Conservation (phyloP, 2,329 filamentous ascomycete species). For the Trichophaea hybrida region DNA sequence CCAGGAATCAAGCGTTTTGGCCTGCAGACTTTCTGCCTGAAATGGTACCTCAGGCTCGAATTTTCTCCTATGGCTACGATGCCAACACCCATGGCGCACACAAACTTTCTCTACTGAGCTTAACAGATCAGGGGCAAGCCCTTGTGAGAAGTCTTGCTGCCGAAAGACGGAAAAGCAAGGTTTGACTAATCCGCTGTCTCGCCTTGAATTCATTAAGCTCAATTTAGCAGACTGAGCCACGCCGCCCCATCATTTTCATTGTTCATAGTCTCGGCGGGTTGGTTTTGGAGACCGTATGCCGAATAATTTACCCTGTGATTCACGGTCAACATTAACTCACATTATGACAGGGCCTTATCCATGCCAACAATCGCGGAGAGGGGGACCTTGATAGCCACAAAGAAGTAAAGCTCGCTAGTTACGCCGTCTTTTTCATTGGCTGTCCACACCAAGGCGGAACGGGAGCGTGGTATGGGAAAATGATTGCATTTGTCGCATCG, state of each 20-base stretch:
- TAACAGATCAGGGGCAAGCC: not conserved
- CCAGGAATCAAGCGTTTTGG: slow-evolving; percentile 24
- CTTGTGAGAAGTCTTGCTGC: not conserved
- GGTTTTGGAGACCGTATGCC: slow-evolving; percentile 7
- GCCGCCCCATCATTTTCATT: slow-evolving; percentile 8
- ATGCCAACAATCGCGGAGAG: not conserved
- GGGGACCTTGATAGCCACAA: not conserved
- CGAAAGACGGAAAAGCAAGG: not conserved
- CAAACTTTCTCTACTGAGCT: not conserved
- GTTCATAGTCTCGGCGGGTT: slow-evolving; percentile 8
- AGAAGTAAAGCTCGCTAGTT: slow-evolving; percentile 1
- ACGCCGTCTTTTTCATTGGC: slow-evolving; percentile 9
- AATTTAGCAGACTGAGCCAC: not conserved
- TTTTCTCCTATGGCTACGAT: slow-evolving; percentile 31
- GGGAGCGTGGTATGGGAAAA: not conserved
- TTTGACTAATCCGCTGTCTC: not conserved
- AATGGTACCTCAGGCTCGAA: slow-evolving; percentile 28
- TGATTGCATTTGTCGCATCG: not conserved
- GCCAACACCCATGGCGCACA: slow-evolving; percentile 24
- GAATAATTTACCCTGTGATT: not conserved
- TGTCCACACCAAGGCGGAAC: slow-evolving; percentile 3
- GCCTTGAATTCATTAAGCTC: not conserved
- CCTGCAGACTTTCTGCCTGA: slow-evolving; percentile 28
- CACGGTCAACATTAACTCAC: not conserved
- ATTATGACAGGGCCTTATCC: not conserved